Evolutionary conservation across 192 early-diverging fungal species (phyloP).

Genomic region (Coemansia sp.): DNA sequence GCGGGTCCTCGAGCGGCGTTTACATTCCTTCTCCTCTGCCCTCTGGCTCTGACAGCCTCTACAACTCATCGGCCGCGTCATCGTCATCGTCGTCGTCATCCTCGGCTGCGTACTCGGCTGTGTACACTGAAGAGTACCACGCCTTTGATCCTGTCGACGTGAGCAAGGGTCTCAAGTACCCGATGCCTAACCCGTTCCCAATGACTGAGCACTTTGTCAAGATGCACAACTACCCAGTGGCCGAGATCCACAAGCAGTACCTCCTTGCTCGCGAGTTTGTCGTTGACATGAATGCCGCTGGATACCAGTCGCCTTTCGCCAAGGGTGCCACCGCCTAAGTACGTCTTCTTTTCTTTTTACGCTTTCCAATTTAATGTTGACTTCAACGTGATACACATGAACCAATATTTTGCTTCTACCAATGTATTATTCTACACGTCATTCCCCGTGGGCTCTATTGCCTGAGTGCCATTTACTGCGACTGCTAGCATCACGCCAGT

Average conservation of each 20-base stretch:
- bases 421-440: not conserved
- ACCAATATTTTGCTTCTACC: not conserved
- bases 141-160: conserved; percentile 7
- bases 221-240: conserved; percentile 47
- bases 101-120: not conserved
- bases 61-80: conserved; percentile 1
- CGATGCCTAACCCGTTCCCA: conserved; percentile 52
- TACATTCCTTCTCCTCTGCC: conserved; percentile 26
- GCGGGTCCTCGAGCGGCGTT: not conserved
- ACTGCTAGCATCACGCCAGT: not conserved
- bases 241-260: conserved; percentile 46
- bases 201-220: conserved; percentile 24
- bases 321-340: conserved; percentile 16
- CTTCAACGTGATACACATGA: not conserved
- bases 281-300: conserved; percentile 40
- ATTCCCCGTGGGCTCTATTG: not conserved
- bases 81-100: not conserved
- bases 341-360: not conserved
- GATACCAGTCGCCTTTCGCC: conserved; percentile 54
- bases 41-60: not conserved
- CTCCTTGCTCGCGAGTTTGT: conserved; percentile 42
- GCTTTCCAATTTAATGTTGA: not conserved
- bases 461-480: not conserved
- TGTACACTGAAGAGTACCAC: conserved; percentile 30
- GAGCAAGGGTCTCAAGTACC: conserved; percentile 19